phyloP scores from a whole-genome alignment of 805 yeast genomes.

The Pichia californica region DNA sequence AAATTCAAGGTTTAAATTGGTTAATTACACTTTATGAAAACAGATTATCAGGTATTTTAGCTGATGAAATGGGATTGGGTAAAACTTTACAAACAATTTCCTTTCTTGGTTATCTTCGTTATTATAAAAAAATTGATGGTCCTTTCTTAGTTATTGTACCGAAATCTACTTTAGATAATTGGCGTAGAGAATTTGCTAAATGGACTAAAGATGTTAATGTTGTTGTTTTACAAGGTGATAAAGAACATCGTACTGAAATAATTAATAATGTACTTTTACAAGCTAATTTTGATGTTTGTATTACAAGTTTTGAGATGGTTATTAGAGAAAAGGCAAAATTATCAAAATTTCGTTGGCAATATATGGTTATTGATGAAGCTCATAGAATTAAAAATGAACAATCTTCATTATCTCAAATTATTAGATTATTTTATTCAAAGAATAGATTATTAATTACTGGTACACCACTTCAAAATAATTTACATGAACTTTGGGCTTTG shows the following conservation, averaged over 20 bases:
- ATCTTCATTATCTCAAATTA: slow-evolving; percentile 85
- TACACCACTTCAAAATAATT: slow-evolving; percentile 89
- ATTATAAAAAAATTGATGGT: slow-evolving; percentile 71
- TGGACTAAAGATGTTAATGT: slow-evolving; percentile 96
- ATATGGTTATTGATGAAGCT: slow-evolving; percentile 91
- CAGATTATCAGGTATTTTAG: slow-evolving; percentile 83
- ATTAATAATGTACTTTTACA: slow-evolving; percentile 54
- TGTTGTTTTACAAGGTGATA: slow-evolving; percentile 81
- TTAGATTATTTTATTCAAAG: slow-evolving; percentile 78
- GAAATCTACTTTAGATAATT: slow-evolving; percentile 90
- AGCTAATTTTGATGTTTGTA: slow-evolving; percentile 81
- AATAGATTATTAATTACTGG: slow-evolving; percentile 88
- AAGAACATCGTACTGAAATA: slow-evolving; percentile 64
- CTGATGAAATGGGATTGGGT: slow-evolving; percentile 98
- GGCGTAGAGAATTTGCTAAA: slow-evolving; percentile 89
- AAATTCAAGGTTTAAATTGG: slow-evolving; percentile 95
- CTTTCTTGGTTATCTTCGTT: slow-evolving; percentile 81
- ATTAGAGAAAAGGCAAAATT: slow-evolving; percentile 78
- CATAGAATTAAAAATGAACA: slow-evolving; percentile 95
- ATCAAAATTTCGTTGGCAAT: slow-evolving; percentile 86
- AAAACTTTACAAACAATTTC: slow-evolving; percentile 93
- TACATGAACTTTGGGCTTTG: slow-evolving; percentile 95
- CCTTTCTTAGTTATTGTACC: slow-evolving; percentile 93
- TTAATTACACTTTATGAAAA: slow-evolving; percentile 82
- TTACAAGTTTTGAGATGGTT: slow-evolving; percentile 91